Evolutionary conservation across 2,329 filamentous ascomycete species (phyloP).

Genomic region (Fusarium acutatum): DNA sequence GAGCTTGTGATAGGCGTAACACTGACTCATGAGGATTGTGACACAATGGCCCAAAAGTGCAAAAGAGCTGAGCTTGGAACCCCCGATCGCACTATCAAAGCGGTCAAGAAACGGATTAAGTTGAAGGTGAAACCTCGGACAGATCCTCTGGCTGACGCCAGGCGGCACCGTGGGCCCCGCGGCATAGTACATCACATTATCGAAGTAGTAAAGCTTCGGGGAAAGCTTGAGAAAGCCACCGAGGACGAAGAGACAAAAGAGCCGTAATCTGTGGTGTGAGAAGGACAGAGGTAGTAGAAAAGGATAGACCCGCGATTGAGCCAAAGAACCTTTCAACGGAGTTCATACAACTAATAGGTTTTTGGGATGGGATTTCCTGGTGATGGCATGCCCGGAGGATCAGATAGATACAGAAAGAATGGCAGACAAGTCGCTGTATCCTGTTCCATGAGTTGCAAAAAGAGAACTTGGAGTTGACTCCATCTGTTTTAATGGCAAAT

Average conservation of each 20-base stretch:
- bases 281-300: not conserved
- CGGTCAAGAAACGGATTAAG: not conserved
- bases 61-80: not conserved
- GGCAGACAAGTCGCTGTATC: not conserved
- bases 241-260: not conserved
- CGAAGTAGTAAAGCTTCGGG: not conserved
- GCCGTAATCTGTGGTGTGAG: not conserved
- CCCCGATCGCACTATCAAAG: not conserved
- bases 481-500: not conserved
- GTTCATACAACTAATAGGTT: slow-evolving; percentile 7
- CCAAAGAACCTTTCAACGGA: not conserved
- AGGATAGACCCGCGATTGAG: not conserved
- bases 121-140: not conserved
- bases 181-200: slow-evolving; percentile 1
- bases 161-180: not conserved
- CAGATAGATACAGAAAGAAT: slow-evolving; percentile 11
- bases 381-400: slow-evolving; percentile 17
- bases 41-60: not conserved
- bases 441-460: not conserved
- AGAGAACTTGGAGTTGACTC: not conserved
- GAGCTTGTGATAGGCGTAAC: not conserved
- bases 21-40: not conserved
- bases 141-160: not conserved
- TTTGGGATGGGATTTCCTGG: slow-evolving; percentile 5
- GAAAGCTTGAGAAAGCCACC: not conserved